phyloP scores from a whole-genome alignment of 768 basidiomycete genomes.

The Ramaria rubella region DNA sequence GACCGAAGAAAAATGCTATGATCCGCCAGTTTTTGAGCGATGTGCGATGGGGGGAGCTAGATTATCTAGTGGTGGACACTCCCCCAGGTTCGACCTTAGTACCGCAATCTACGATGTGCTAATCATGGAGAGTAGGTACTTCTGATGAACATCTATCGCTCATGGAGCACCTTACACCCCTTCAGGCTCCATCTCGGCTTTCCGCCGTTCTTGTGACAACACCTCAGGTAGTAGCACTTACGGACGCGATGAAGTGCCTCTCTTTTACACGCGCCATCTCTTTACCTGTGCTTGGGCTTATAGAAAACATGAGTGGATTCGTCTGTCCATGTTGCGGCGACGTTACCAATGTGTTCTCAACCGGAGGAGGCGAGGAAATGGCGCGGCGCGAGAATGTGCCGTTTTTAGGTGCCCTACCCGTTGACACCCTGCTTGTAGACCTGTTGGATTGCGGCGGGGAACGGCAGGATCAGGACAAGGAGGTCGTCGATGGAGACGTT shows the following conservation, averaged over 20 bases:
- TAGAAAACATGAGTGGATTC: conserved; percentile 99
- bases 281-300: conserved; percentile 81
- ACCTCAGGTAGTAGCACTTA: conserved; percentile 92
- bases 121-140: too few relatives aligned
- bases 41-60: conserved; percentile 91
- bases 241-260: conserved; percentile 93
- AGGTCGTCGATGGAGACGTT: conserved; percentile 15
- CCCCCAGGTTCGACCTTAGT: conserved; percentile 70
- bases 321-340: conserved; percentile 97
- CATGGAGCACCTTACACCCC: conserved; percentile 85
- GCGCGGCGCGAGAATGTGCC: conserved; percentile 62
- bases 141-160: conserved; percentile 98
- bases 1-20: conserved; percentile 98
- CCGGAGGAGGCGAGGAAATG: conserved; percentile 87
- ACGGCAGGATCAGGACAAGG: conserved; percentile 16
- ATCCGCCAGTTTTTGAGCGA: conserved; percentile 92
- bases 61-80: conserved; percentile 91
- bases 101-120: conserved; percentile 4
- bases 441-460: conserved; percentile 64
- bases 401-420: conserved; percentile 86
- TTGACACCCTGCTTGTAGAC: conserved; percentile 86
- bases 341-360: conserved; percentile 90
- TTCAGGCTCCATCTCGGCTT: conserved; percentile 54
- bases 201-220: conserved; percentile 92
- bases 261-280: conserved; percentile 88